Base-by-base conservation (phyloP, 495 filamentous ascomycete genomes). In the Talaromyces borbonicus region DNA sequence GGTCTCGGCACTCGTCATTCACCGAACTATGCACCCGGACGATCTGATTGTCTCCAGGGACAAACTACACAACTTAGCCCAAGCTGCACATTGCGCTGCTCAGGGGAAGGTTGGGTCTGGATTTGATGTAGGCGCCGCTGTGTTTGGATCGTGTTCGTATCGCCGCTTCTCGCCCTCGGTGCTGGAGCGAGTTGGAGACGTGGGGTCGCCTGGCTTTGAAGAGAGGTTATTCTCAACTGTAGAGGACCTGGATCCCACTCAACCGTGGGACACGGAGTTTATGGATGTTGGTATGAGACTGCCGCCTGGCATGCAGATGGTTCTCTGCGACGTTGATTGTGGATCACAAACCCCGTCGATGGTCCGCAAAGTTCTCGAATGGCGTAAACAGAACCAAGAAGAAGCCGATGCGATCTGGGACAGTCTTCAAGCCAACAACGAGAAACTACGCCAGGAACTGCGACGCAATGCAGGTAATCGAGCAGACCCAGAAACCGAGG, bases 21-120 rank as follows among this genome's bases (percentile, higher is more conserved):
- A 79, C 16, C 80, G 90, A 58, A 90, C 90, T 61, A 78, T 93
- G 50, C 80, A 84, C 43, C 53, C 61, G 1, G 62, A 75, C 5
- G 55, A 73, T 32, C 78, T 87, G 51, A 66, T 70, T 49, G 60
- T 78, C 24, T 49, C 62, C 24, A 63, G 62, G 36, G 71, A 66
- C 42, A 71, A 71, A 42, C 72, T 97, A 26, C 93, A 98, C 66
- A 96, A 96, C 61, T 77, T 98, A 25, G 80, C 90, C 5, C 92
- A 98, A 67, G 83, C 84, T 4, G 83, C 89, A 1, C 92, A 98
- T 67, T 95, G 90, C 59, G 87, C 90, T 2, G 92, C 92, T 0
- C 92, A 98, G 63, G 92, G 92, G 18, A 98, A 97, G 62, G 80
- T 98, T 5, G 92, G 92, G 38, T 90, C 84, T 2, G 92, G 92